Evolutionary conservation across 2,329 filamentous ascomycete genomes (phyloP), one percentile per base, ranked within the genome.

Genomic region (Trichoderma hamatum): DNA sequence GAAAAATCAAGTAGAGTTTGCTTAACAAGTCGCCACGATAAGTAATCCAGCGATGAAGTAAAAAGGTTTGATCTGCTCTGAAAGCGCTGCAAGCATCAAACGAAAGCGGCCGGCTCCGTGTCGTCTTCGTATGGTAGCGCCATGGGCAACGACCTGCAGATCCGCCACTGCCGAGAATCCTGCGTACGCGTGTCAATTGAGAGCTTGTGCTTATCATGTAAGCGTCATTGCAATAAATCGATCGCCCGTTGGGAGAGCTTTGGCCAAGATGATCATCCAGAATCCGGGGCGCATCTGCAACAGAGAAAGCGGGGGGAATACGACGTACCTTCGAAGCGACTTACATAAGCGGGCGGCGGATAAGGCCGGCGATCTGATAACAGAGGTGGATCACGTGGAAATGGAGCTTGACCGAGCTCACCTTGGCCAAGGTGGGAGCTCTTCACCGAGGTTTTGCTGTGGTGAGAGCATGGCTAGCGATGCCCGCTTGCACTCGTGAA

Each of bases 161-260:
- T 51, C 36, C 54, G 39, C 64, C 54, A 51, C 64, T 16, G 21
- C 28, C 52, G 54, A 32, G 24, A 34, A 5, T 51, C 21, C 64
- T 59, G 46, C 28, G 19, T 51, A 11, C 30, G 34, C 7, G 39
- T 28, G 36, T 59, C 59, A 68, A 54, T 52, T 46, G 49, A 39
- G 32, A 24, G 55, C 26, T 55, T 46, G 19, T 55, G 58, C 58
- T 63, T 46, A 51, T 68, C 66, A 68, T 63, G 36, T 56, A 26
- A 63, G 59, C 66, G 66, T 68, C 66, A 68, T 68, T 32, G 56
- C 65, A 61, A 46, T 46, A 60, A 43, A 61, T 61, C 65, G 56
- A 68, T 68, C 65, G 56, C 43, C 55, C 32, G 55, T 54, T 43
- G 21, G 32, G 32, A 68, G 30, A 61, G 65, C 46, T 55, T 54